Base-by-base conservation (phyloP, 164 flowering plant species). In the Magnolia sinica region DNA sequence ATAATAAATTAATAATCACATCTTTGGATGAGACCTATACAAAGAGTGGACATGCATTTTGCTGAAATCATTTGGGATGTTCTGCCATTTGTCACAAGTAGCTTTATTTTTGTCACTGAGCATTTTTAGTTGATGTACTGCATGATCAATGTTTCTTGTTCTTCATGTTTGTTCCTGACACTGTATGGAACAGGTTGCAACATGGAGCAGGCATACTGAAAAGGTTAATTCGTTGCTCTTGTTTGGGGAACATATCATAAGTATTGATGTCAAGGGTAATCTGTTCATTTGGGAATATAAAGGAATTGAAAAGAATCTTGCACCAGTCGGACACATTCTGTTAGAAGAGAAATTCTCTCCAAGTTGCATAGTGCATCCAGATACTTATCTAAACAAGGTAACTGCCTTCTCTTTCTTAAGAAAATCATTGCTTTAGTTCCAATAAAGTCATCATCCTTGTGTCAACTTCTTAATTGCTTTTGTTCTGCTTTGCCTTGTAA, bases 371-470 rank as follows among this genome's bases (percentile, higher is more conserved):
- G 86, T 92, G 90, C 98, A 96, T 85, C 98, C 98, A 20, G 99
- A 96, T 79, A 94, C 99, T 76, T 96, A 96, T 81, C 78, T 96
- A 64, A 94, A 96, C 84, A 96, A 96, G 95, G 99, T 93, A 82
- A 81, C 8, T 70, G 13, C 64, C 74, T 61, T 13, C 20, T 77
- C 29, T 24, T 73, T 81, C 22, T 79, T 74, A 37, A 65, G n/a
- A 69, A 59, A 19, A 70, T 4, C 3, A 19, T 49, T 27, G 16
- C 20, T 71, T 37, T 29, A 23, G 3, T 37, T 64, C n/a, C 58
- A 6, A 20, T 13, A 27, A 45, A 45, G 16, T 20, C 51, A 19
- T 63, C n/a, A 49, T 63, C 20, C 14, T 31, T 8, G 16, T 29
- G 22, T 31, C 10, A 11, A 61, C 20, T 22, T 64, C 16, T 18